Conservation (phyloP, 2,329 filamentous ascomycete genomes). For the Diaporthe sp. region DNA sequence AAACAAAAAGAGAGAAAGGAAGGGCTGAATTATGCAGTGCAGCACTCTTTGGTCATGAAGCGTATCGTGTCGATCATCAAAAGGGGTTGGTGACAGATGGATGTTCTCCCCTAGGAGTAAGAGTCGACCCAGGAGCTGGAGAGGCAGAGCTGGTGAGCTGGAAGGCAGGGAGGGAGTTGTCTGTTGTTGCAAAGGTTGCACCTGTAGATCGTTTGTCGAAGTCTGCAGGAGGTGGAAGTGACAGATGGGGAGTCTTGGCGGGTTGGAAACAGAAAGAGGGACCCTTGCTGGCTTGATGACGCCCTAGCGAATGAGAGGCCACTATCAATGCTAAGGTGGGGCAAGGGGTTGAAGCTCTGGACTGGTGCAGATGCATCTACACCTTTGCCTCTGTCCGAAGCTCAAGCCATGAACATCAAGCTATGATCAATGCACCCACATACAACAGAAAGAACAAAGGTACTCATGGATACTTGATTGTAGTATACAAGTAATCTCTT, state of each 20-base stretch:
- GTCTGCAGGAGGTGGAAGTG: constrained; percentile 22
- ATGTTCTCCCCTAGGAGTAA: background rate
- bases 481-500: too few relatives aligned
- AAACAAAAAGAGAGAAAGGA: constrained; percentile 9
- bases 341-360: background rate
- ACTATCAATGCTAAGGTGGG: background rate
- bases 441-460: background rate
- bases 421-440: background rate
- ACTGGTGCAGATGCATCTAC: background rate
- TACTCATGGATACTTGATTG: background rate
- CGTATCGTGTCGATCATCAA: constrained; percentile 32
- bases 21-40: constrained; percentile 18
- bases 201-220: constrained; percentile 13
- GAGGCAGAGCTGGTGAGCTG: background rate
- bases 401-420: background rate
- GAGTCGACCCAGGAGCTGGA: background rate
- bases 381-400: too few relatives aligned
- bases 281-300: constrained; percentile 3
- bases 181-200: constrained; percentile 1
- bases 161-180: background rate
- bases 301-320: background rate
- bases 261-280: constrained; percentile 28
- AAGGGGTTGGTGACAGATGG: background rate
- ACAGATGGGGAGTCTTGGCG: constrained; percentile 8
- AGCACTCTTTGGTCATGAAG: constrained; percentile 30